Base-by-base conservation (phyloP, 768 basidiomycete species). In the Polyporus arcularius region DNA sequence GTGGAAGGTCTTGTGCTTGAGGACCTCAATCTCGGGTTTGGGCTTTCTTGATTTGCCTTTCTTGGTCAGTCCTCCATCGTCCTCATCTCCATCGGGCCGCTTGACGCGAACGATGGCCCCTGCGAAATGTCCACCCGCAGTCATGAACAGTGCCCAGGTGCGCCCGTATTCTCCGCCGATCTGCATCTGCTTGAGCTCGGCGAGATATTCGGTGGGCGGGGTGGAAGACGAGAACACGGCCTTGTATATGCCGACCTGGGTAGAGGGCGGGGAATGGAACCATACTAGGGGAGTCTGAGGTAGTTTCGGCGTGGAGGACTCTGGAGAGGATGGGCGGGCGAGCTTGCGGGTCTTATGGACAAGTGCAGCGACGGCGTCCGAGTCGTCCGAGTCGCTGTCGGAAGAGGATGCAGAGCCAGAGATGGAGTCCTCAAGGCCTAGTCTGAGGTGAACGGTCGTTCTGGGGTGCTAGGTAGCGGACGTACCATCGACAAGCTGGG, bases 111-210 rank as follows among this genome's bases (percentile, higher is more conserved):
- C 87, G 38, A 99, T 80, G 57, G 94, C 89, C 28, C 96, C 97
- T 14, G 97, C 97, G 75, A 99, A 98, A 73, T 99, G 97, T 11
- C 97, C 97, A 21, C 97, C 96, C 0, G 97, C 97, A 42, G 90
- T 86, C 94, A 98, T 97, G 68, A 99, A 90, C 82, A 98, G 74
- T 0, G 94, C 92, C 91, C 96, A 96, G 60, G 84, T 89, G 41
- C 94, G 79, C 15, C 87, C 92, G 16, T 79, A 75, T 3, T 73
- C 70, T 12, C 75, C 72, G 8, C 76, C 73, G 4, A 67, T 66
- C 71, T 94, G 94, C 79, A 94, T 80, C n/a, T 74, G 74, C 64
- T 76, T 82, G 21, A 96, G 75, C 61, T 86, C 85, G 2, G 80
- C 67, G 9, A 95, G 74, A 70, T 90, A 87, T 9, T 72, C 71